phyloP scores from a whole-genome alignment of 2,329 filamentous ascomycete genomes.

The Xenosphaeropsis pyriputrescens region DNA sequence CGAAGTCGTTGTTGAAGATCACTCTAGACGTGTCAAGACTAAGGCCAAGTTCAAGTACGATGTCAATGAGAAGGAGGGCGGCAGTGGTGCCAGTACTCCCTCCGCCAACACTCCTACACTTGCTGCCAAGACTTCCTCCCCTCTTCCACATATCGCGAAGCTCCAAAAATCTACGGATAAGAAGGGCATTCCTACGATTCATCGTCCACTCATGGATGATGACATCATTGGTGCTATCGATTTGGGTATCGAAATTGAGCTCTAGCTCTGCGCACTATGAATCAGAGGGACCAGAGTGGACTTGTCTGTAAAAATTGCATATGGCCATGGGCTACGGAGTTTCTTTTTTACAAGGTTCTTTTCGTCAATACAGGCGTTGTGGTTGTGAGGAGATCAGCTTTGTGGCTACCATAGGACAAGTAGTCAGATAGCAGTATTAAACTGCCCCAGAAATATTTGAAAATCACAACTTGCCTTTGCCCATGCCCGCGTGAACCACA shows the following conservation, averaged over 20 bases:
- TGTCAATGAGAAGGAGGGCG: conserved; percentile 36
- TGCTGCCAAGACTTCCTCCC: conserved; percentile 22
- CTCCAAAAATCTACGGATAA: conserved; percentile 29
- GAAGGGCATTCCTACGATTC: conserved; percentile 49
- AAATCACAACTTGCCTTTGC: too few relatives aligned
- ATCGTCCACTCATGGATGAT: conserved; percentile 74
- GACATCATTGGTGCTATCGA: conserved; percentile 85
- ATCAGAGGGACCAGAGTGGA: too few relatives aligned
- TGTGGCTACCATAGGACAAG: too few relatives aligned
- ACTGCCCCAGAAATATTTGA: too few relatives aligned
- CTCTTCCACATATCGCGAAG: conserved; percentile 37
- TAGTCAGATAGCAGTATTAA: too few relatives aligned
- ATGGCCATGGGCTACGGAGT: too few relatives aligned
- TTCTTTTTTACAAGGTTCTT: too few relatives aligned
- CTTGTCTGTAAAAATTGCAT: too few relatives aligned
- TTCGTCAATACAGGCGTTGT: too few relatives aligned
- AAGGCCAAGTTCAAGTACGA: conserved; percentile 55
- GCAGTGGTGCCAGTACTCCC: conserved; percentile 35
- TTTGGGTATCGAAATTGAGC: conserved; percentile 78
- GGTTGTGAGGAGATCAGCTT: too few relatives aligned
- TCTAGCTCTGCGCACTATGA: conserved; percentile 3
- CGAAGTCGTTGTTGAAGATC: conserved; percentile 43
- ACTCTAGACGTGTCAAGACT: conserved; percentile 47
- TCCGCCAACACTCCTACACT: conserved; percentile 27
- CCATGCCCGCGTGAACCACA: too few relatives aligned